Conservation (phyloP, 2,329 filamentous ascomycete species). For the Atkinsonella texensis region DNA sequence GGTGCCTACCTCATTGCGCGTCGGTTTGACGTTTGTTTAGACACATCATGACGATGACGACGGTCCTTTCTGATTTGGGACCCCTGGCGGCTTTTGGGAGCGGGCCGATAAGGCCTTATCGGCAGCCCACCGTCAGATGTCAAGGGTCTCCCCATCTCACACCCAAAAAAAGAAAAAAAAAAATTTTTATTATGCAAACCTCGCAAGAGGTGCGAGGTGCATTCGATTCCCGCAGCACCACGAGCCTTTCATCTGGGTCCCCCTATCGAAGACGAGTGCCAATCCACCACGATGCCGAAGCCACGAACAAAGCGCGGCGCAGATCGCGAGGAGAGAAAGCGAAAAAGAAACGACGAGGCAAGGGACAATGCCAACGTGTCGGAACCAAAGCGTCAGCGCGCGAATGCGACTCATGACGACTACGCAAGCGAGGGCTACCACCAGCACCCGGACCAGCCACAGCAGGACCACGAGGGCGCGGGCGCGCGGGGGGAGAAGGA, state of each 20-base stretch:
- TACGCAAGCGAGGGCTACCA: neutral
- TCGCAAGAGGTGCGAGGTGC: too few species aligned
- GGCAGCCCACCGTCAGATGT: neutral
- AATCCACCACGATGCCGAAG: constrained; percentile 26
- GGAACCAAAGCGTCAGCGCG: constrained; percentile 16
- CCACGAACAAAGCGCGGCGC: constrained; percentile 30
- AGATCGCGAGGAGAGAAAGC: constrained; percentile 28
- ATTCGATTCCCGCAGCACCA: too few species aligned
- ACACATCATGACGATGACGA: neutral
- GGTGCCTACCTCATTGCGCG: neutral
- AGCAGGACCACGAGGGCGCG: constrained; percentile 14
- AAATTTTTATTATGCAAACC: neutral
- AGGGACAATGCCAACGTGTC: constrained; percentile 6
- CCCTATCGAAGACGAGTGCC: constrained; percentile 2
- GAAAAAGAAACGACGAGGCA: constrained; percentile 20
- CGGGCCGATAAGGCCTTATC: constrained; percentile 1
- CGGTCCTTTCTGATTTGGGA: too few species aligned
- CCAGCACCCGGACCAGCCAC: constrained; percentile 10
- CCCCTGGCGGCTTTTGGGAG: too few species aligned
- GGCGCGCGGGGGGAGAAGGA: constrained; percentile 40
- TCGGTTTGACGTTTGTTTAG: too few species aligned
- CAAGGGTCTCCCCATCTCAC: too few species aligned
- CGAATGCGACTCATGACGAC: neutral
- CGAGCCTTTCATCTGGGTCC: neutral
- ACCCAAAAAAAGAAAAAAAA: constrained; percentile 1